Evolutionary conservation across 306 rosid genomes (phyloP).

Genomic region (Malus asiatica): DNA sequence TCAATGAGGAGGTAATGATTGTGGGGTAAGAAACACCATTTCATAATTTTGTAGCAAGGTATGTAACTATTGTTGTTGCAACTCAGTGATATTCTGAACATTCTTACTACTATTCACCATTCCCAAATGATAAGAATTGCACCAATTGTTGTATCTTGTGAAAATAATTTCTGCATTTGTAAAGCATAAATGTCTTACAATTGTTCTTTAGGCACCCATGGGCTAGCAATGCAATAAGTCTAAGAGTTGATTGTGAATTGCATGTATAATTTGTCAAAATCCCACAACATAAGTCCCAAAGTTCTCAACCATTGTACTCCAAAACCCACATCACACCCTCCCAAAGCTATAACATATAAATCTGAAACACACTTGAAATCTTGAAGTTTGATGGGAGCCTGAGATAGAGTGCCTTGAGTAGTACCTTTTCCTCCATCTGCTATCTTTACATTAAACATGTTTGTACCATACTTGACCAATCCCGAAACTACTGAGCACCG

Average conservation of each 20-base stretch:
- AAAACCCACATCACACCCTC: not conserved
- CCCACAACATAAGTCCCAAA: not conserved
- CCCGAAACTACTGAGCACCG: no score
- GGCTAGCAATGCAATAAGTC: no score
- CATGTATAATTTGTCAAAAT: no score
- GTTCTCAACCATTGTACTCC: no score
- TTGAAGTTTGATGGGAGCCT: not conserved
- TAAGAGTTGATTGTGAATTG: no score
- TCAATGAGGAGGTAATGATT: not conserved
- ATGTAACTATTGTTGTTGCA: no score
- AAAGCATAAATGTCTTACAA: not conserved
- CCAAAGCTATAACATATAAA: not conserved
- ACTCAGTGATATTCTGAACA: no score
- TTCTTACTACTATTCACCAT: no score
- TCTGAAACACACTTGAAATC: not conserved
- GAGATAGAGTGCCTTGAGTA: not conserved
- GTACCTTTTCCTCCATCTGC: not conserved
- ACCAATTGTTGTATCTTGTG: not conserved
- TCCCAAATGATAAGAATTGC: not conserved
- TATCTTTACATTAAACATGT: not conserved
- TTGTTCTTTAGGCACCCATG: no score
- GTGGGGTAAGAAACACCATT: not conserved
- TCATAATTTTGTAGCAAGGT: not conserved
- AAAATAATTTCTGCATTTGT: not conserved
- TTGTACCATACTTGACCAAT: no score